Base-by-base conservation (phyloP, 2,329 filamentous ascomycete genomes). In the Dendryphion nanum region DNA sequence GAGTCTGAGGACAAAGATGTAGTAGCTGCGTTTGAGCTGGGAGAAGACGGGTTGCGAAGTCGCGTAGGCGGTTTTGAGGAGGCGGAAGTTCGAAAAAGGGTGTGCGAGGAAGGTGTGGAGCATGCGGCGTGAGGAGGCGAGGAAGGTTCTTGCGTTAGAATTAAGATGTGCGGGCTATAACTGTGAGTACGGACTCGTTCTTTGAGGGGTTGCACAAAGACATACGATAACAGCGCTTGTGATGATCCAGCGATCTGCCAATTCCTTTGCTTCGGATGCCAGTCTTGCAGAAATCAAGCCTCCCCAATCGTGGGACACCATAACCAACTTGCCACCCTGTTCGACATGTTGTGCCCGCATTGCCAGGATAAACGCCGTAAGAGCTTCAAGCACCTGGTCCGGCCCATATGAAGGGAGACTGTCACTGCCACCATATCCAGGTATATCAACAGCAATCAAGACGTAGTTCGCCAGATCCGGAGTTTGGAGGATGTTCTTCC, bases 381-480 rank as follows among this genome's bases (percentile, higher is more conserved):
- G 51, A 6, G 69, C 63, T 49, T 81, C 77, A 31, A 81, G 59
- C 6, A 81, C 66, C 28, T 71, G 63, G 10, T 75, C 70, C 1
- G 76, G 64, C 3, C 68, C 65, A 47, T 80, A 81, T 32, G 63
- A 53, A 1, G 67, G 54, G 39, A 81, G 56, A 34, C 67, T 67
- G 44, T 79, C 76, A 39, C 72, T 79, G 7, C 78, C 78, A 23
- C 78, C 78, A 44, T 75, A 81, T 2, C 78, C 78, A 14, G 78
- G 78, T 5, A 82, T 55, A 50, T 81, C 78, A 26, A 80, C 64
- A 0, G 76, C 77, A 20, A 81, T 68, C 5, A 80, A 48, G 15
- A 69, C 70, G 15, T 72, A 68, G 5, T 65, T 48, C 18, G 65
- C 42, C 18, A 70, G 57, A 7, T 59, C 49, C 6, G 63, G 41